Evolutionary conservation across 2,329 filamentous ascomycete genomes (phyloP), one percentile per base, ranked within the genome.

Genomic region (Ascosphaera apis): DNA sequence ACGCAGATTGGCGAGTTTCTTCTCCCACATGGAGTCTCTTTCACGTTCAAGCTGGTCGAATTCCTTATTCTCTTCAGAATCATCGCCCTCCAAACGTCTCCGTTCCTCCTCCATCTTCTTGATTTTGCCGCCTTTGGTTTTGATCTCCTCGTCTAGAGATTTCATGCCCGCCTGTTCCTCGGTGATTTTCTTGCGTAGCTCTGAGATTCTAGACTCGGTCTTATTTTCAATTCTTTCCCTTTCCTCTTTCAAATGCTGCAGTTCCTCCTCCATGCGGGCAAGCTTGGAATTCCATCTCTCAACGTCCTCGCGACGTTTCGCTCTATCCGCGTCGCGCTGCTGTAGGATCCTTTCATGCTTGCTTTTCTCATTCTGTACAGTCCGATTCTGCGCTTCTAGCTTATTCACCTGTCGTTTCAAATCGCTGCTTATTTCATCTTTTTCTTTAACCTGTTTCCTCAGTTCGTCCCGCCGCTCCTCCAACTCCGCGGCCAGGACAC

Each of bases 401-500:
- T 69, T 71, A 36, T 80, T 75, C 36, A 91, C 74, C 49, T 86
- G 76, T 42, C 76, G 76, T 48, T 78, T 81, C 37, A 93, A 57
- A 48, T 83, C 82, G 32, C 80, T 74, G 34, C 82, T 93, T 35
- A 75, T 78, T 47, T 91, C 82, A 43, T 95, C 86, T 53, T 91
- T 92, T 48, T 91, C 81, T 51, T 80, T 88, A 37, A 88, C 63
- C 15, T 74, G 66, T 41, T 76, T 74, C 47, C 69, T 75, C 51
- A 92, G 72, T 35, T 76, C 68, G 44, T 91, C 80, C 40, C 81
- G 76, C 47, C 91, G 81, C 39, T 72, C 72, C 37, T 75, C 70
- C 21, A 92, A 52, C 32, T 79, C 71, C 28, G 71, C 67, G 43
- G 80, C 58, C 36, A 69, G 57, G n/a, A 65, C 60, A 43, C 69